phyloP scores from a whole-genome alignment of 2,329 filamentous ascomycete species.

The Raffaelea albimanens region DNA sequence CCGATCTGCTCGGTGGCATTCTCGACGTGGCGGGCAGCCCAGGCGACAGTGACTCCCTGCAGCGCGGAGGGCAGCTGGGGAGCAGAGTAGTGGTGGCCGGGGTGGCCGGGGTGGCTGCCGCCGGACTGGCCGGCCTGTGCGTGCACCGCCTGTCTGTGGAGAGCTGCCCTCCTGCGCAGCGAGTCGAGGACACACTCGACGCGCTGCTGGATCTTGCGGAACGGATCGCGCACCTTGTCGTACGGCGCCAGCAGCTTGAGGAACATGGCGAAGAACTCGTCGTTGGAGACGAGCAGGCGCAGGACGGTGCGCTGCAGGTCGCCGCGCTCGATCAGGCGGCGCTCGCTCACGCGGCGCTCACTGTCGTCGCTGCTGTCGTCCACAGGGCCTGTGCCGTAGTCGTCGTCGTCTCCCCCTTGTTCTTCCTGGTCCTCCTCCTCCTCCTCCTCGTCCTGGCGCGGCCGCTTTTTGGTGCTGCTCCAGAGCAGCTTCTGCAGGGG shows the following conservation, averaged over 20 bases:
- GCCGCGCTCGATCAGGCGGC: slow-evolving; percentile 27
- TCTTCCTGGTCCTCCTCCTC: not conserved
- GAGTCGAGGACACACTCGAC: slow-evolving; percentile 35
- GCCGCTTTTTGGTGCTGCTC: not conserved
- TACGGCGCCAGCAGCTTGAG: slow-evolving; percentile 32
- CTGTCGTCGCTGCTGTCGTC: not conserved
- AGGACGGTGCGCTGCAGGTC: slow-evolving; percentile 43
- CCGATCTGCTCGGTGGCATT: slow-evolving; percentile 33
- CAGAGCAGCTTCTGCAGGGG: slow-evolving; percentile 7
- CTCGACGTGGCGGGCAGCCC: slow-evolving; percentile 39
- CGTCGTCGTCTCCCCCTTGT: not conserved
- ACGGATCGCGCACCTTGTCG: slow-evolving; percentile 35
- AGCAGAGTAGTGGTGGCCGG: not conserved
- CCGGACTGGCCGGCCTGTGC: slow-evolving; percentile 31
- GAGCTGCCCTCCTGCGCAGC: slow-evolving; percentile 22
- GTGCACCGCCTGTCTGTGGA: too few species aligned
- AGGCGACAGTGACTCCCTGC: slow-evolving; percentile 26
- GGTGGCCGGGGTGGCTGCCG: not conserved
- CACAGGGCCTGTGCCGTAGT: not conserved
- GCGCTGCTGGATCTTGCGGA: slow-evolving; percentile 38
- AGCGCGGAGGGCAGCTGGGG: not conserved
- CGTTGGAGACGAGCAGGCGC: slow-evolving; percentile 43
- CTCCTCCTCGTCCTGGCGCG: slow-evolving; percentile 13
- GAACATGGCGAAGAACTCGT: slow-evolving; percentile 46
- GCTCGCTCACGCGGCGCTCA: not conserved